These are phyloP conservation scores for Plasmodium sp. DNA, from an alignment of 169 alveolate species.

Conservation along the genomic window DNA sequence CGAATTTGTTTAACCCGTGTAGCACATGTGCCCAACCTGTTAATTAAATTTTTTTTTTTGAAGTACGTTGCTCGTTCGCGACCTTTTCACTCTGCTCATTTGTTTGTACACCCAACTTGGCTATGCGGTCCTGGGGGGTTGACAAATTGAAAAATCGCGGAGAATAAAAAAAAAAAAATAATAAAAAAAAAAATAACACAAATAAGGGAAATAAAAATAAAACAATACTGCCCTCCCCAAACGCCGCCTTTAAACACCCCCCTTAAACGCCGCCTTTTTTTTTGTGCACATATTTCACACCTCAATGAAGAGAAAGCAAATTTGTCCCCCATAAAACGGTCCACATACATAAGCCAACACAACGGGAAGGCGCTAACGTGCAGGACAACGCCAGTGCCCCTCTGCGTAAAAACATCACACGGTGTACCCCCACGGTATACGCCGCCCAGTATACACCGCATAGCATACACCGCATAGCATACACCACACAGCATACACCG, in stretches of 20 bases:
- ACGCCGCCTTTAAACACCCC: too few species aligned
- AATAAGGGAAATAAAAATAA: not conserved
- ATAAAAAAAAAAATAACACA: not conserved
- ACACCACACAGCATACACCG: not conserved
- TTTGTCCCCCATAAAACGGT: not conserved
- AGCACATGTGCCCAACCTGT: not conserved
- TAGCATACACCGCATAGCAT: too few species aligned
- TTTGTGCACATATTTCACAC: not conserved
- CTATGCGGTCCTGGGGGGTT: not conserved
- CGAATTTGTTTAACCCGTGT: not conserved
- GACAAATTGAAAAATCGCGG: not conserved
- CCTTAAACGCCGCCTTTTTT: too few species aligned
- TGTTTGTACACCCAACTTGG: not conserved
- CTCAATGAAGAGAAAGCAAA: not conserved
- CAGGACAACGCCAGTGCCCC: not conserved
- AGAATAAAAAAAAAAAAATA: not conserved
- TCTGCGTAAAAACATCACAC: not conserved
- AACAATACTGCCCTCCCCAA: not conserved
- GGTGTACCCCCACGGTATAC: too few species aligned
- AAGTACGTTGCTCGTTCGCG: not conserved
- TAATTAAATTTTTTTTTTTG: too few species aligned
- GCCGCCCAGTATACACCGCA: not conserved
- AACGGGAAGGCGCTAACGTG: not conserved
- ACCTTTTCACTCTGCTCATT: not conserved
- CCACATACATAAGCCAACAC: not conserved